Evolutionary conservation across 2,329 filamentous ascomycete species (phyloP).

Genomic region (Alternaria postmessia): DNA sequence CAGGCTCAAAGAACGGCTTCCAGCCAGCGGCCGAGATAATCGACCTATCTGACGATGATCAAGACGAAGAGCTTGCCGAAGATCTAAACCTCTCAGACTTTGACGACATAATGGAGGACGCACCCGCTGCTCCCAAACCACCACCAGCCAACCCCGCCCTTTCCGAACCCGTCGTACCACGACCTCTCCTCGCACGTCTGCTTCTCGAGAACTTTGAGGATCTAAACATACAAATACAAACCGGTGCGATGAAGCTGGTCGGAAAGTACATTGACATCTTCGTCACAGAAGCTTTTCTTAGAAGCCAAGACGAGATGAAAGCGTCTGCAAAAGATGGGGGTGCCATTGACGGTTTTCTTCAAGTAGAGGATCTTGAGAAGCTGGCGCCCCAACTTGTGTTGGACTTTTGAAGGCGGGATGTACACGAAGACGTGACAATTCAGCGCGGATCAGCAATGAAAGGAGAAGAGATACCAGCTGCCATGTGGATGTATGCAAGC

Average conservation of each 20-base stretch:
- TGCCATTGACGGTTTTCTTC: conserved; percentile 69
- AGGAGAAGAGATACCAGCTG: background rate
- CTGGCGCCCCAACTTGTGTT: conserved; percentile 83
- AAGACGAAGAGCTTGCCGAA: conserved; percentile 30
- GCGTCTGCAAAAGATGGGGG: conserved; percentile 50
- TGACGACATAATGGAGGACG: conserved; percentile 44
- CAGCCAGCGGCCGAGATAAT: conserved; percentile 39
- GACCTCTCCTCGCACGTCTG: conserved; percentile 76
- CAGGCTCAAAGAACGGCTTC: conserved; percentile 28
- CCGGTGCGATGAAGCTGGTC: conserved; percentile 68
- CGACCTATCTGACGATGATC: conserved; percentile 39
- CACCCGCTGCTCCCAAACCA: conserved; percentile 23
- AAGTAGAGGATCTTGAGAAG: conserved; percentile 91
- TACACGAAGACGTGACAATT: background rate
- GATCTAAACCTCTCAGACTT: conserved; percentile 37
- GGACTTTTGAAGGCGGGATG: conserved; percentile 70
- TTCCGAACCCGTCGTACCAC: conserved; percentile 65
- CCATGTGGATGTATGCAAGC: background rate
- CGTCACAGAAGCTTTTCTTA: conserved; percentile 84
- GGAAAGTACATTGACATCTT: conserved; percentile 92
- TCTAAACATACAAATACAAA: conserved; percentile 44
- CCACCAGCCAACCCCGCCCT: conserved; percentile 22
- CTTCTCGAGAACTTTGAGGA: conserved; percentile 80
- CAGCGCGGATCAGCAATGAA: background rate
- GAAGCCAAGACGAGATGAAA: conserved; percentile 74